A percentile compares a stretch with the other conserved stretches of the same genome.
phyloP scores from a whole-genome alignment of 2,329 filamentous ascomycete species.

The Arthroderma uncinatum region DNA sequence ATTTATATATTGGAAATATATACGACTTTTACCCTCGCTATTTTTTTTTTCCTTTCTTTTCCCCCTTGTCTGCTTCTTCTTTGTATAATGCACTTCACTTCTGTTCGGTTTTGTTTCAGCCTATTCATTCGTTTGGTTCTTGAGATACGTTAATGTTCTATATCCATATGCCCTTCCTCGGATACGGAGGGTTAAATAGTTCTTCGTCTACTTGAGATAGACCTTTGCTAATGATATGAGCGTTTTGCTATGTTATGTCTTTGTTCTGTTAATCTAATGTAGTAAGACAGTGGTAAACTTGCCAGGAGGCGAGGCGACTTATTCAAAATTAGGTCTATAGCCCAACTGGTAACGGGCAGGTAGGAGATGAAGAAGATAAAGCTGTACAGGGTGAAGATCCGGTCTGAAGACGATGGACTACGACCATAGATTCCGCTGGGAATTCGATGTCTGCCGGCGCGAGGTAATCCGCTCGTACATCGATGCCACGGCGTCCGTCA shows the following conservation, averaged over 20 bases:
- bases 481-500: conserved; percentile 1
- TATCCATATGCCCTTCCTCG: neutral
- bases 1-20: neutral
- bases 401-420: neutral
- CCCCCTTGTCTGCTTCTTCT: neutral
- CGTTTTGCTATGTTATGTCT: neutral
- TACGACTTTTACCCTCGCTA: conserved; percentile 3
- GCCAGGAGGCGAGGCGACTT: too few species aligned
- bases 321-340: too few species aligned
- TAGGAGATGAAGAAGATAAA: too few species aligned
- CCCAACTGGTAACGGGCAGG: too few species aligned
- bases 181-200: neutral
- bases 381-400: too few species aligned
- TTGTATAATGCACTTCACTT: neutral
- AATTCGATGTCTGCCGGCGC: neutral
- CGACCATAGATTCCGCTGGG: conserved; percentile 9
- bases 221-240: neutral
- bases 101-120: neutral
- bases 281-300: neutral
- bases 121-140: neutral
- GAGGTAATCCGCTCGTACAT: conserved; percentile 5
- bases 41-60: too few species aligned
- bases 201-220: neutral
- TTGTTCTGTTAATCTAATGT: neutral
- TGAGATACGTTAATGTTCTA: neutral